phyloP scores from a whole-genome alignment of 2,329 filamentous ascomycete species.

The Aspergillus tubingensis region DNA sequence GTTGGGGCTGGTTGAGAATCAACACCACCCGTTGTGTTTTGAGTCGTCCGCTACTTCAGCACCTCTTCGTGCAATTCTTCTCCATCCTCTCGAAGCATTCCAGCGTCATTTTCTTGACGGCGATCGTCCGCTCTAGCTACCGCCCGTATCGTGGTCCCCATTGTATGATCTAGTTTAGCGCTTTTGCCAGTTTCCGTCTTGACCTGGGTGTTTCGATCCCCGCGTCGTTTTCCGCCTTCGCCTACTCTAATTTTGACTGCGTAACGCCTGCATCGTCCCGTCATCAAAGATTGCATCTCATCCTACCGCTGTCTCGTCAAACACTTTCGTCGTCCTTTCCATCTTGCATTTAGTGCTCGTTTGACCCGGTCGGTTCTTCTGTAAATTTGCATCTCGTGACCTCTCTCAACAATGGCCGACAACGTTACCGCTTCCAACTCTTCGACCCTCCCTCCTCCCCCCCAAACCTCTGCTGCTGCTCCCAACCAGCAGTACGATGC shows the following conservation, averaged over 20 bases:
- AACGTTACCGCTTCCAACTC: slow-evolving; percentile 63
- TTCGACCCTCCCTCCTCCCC: slow-evolving; percentile 68
- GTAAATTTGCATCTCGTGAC: slow-evolving; percentile 22
- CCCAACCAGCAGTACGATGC: slow-evolving; percentile 73
- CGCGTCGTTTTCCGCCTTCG: slow-evolving; percentile 30
- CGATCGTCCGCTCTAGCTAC: neutral
- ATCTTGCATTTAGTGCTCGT: slow-evolving; percentile 23
- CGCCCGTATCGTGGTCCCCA: slow-evolving; percentile 2
- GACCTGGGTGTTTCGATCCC: slow-evolving; percentile 24
- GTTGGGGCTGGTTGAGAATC: slow-evolving; percentile 13
- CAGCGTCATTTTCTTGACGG: slow-evolving; percentile 4
- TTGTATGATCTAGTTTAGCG: slow-evolving; percentile 14
- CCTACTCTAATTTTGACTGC: slow-evolving; percentile 26
- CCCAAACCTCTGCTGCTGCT: slow-evolving; percentile 68
- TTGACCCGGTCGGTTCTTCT: slow-evolving; percentile 24
- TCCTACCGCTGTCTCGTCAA: slow-evolving; percentile 16
- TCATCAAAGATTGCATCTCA: slow-evolving; percentile 25
- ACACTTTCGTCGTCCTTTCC: slow-evolving; percentile 20
- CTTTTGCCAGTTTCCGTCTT: slow-evolving; percentile 21
- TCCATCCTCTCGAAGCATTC: neutral
- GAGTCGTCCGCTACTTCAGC: slow-evolving; percentile 10
- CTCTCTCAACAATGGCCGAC: slow-evolving; percentile 70
- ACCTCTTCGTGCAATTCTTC: neutral
- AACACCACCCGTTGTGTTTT: neutral
- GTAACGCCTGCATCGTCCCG: slow-evolving; percentile 29